Evolutionary conservation across 495 filamentous ascomycete genomes (phyloP), one percentile per base, ranked within the genome.

Genomic region (Penicillium goetzii): DNA sequence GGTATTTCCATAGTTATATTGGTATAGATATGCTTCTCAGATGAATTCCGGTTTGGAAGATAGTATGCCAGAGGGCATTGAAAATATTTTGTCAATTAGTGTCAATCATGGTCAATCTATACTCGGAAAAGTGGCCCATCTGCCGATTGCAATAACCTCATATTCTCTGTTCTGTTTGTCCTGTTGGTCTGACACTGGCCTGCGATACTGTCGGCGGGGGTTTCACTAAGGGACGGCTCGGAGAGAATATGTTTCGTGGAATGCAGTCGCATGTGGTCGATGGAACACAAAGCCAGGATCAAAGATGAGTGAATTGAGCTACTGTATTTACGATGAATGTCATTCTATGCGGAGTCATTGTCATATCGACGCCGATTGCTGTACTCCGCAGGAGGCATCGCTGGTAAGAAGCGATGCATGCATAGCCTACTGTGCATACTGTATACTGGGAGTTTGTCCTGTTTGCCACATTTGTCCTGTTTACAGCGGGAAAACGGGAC

Each of bases 401-500:
- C 38, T 17, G 17, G 4, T 17, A 6, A 41, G 38, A 41, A 41
- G 38, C 34, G 12, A 15, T 38, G 34, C 14, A 38, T 38, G 15
- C 12, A 38, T 4, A 17, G 15, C 17, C 14, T 4, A 17, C 15
- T 38, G 33, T 36, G 3, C 28, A 30, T 36, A 4, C 33, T 40
- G 36, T 6, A 40, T 17, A 30, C 3, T 30, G 5, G 6, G 6
- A 12, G 43, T 47, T 47, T 47, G 43, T 23, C 19, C 21, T 47
- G 43, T 47, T 47, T 47, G 43, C 19, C 11, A 23, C 4, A 12
- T 56, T 62, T 66, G 64, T 47, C 59, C 28, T 25, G 51, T 60
- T 14, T 5, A 6, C 52, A 60, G 41, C 30, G 23, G 60, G 60
- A 60, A 57, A 64, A 64, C 47, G 50, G 49, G 38, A 1, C 51